Conservation (phyloP, 495 filamentous ascomycete species). For the Podospora anserina region DNA sequence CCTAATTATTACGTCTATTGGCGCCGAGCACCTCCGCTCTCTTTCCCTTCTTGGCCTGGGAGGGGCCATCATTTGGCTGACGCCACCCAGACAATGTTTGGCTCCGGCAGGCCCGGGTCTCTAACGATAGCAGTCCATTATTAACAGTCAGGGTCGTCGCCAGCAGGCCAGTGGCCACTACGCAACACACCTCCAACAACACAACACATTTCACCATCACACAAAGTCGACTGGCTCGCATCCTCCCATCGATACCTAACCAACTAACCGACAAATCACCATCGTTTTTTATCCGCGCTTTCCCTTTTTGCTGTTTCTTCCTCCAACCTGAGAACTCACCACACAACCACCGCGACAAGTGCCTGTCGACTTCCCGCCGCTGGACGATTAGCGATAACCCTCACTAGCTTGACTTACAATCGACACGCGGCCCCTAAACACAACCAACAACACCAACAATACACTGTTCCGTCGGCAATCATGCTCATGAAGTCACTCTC, state of each 20-base stretch:
- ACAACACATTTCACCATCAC: not conserved
- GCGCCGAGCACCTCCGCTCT: slow-evolving; percentile 1
- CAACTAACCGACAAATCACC: not conserved
- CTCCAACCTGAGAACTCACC: not conserved
- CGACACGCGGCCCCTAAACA: not conserved
- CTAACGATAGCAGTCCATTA: slow-evolving; percentile 7
- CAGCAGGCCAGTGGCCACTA: not conserved
- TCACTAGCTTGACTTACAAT: not conserved
- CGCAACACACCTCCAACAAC: not conserved
- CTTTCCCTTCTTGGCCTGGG: not conserved
- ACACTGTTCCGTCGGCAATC: not conserved
- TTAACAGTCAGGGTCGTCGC: not conserved
- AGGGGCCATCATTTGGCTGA: slow-evolving; percentile 6
- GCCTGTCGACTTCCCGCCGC: not conserved
- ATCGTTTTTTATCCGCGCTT: not conserved
- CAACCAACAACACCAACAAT: not conserved
- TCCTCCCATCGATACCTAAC: not conserved
- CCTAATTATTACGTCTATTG: slow-evolving; percentile 8
- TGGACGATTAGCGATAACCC: not conserved
- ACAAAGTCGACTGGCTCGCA: slow-evolving; percentile 14
- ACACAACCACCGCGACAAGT: not conserved
- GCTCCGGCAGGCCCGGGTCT: slow-evolving; percentile 9
- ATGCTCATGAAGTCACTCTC: slow-evolving; percentile 34
- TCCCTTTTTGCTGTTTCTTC: not conserved
- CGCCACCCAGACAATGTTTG: slow-evolving; percentile 10